These are phyloP conservation scores for Lithospermum erythrorhizon DNA, from an alignment of 257 asterid species.

Conservation along the genomic window DNA sequence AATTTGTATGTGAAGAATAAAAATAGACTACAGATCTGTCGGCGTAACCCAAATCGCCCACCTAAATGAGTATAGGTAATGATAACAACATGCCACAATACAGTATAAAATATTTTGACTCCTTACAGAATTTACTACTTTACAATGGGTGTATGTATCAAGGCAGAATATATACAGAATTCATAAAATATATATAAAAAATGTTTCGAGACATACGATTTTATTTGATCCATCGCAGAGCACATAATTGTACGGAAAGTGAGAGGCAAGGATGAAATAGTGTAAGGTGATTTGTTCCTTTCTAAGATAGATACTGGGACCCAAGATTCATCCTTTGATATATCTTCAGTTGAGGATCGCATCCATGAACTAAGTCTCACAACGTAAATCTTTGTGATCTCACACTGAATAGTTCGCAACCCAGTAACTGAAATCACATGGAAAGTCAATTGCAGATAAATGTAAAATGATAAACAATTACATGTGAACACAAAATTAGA, in stretches of 20 bases:
- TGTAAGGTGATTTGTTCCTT: conserved; percentile 86
- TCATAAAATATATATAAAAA: not conserved
- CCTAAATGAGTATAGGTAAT: no score
- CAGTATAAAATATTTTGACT: no score
- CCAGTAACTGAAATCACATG: conserved; percentile 47
- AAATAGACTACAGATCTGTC: no score
- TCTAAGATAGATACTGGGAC: conserved; percentile 80
- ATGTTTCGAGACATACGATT: conserved; percentile 44
- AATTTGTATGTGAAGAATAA: no score
- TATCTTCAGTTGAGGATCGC: conserved; percentile 76
- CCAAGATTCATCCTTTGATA: conserved; percentile 88
- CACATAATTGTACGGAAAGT: conserved; percentile 67
- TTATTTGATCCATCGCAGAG: conserved; percentile 82
- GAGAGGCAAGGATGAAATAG: conserved; percentile 85
- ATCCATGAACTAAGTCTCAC: conserved; percentile 95
- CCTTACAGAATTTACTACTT: no score
- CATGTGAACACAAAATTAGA: conserved; percentile 9
- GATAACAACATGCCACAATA: no score
- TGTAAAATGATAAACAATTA: conserved; percentile 3
- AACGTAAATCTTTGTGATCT: conserved; percentile 69
- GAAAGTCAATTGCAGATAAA: conserved; percentile 5
- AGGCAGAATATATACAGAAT: no score
- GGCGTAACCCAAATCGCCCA: no score
- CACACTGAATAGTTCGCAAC: conserved; percentile 68
- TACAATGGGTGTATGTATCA: no score